A percentile compares a stretch with the other conserved stretches of the same genome.
These are phyloP conservation scores for Fistulifera solaris DNA, from an alignment of 108 stramenopile genomes.

Conservation along the genomic window DNA sequence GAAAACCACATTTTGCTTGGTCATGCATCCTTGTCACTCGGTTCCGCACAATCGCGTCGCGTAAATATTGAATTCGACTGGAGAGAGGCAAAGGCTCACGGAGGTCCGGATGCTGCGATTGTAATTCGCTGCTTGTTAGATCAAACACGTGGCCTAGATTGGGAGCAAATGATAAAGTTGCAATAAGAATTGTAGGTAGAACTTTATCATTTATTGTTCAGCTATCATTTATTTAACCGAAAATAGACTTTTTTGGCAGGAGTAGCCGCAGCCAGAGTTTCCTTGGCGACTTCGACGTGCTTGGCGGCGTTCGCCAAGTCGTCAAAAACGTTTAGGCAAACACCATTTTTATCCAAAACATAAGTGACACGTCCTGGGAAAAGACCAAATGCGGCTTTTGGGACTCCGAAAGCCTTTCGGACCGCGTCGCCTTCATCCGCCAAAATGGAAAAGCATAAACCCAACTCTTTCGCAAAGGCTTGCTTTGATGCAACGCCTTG, in stretches of 20 bases:
- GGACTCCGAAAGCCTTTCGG: conserved; percentile 56
- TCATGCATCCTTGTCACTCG: conserved; percentile 12
- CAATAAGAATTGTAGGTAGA: no score
- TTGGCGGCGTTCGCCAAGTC: conserved; percentile 63
- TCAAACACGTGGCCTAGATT: conserved; percentile 35
- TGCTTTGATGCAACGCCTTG: conserved; percentile 71
- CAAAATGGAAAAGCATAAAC: conserved; percentile 63
- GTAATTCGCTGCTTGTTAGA: conserved; percentile 30
- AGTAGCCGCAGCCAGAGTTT: conserved; percentile 45
- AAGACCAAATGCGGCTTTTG: conserved; percentile 60
- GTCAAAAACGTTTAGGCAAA: conserved; percentile 52
- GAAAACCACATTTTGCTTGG: conserved; percentile 22
- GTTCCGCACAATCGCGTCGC: conserved; percentile 4
- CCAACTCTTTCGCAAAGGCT: conserved; percentile 62
- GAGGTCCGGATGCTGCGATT: conserved; percentile 32
- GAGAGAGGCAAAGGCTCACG: conserved; percentile 33
- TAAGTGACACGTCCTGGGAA: conserved; percentile 77
- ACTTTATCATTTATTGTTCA: no score
- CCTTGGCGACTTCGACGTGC: conserved; percentile 58
- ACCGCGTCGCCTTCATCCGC: conserved; percentile 66
- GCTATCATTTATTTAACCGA: no score
- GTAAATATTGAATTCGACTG: conserved; percentile 44
- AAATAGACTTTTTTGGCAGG: neutral
- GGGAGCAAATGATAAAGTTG: conserved; percentile 21
- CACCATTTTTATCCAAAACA: conserved; percentile 62